phyloP scores from a whole-genome alignment of 192 early-diverging fungal genomes.

The Entomortierella lignicola region DNA sequence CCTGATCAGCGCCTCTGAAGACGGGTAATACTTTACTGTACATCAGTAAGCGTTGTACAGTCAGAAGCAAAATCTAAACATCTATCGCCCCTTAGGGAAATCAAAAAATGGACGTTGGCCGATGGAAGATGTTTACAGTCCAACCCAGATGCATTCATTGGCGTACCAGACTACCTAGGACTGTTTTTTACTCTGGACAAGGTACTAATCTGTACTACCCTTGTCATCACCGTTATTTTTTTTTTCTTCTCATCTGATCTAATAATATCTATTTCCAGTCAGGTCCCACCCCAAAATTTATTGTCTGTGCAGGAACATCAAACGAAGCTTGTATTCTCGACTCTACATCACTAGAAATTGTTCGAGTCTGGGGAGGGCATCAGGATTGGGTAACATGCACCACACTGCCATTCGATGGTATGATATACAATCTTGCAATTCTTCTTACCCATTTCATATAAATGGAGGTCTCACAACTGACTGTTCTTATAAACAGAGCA shows the following conservation, averaged over 20 bases:
- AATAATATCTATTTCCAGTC: slow-evolving; percentile 2
- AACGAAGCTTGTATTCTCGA: slow-evolving; percentile 66
- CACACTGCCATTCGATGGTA: slow-evolving; percentile 61
- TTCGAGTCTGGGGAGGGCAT: slow-evolving; percentile 70
- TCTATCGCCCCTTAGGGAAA: slow-evolving; percentile 55
- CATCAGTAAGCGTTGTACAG: not conserved
- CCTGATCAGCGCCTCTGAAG: slow-evolving; percentile 65
- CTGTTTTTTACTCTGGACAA: slow-evolving; percentile 50
- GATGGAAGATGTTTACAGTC: slow-evolving; percentile 66
- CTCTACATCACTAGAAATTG: slow-evolving; percentile 61
- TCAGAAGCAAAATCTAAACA: not conserved
- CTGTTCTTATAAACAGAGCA: slow-evolving; percentile 40
- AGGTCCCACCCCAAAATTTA: slow-evolving; percentile 54
- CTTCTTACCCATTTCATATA: too few relatives aligned
- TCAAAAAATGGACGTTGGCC: slow-evolving; percentile 61
- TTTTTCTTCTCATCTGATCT: not conserved
- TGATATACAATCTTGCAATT: not conserved
- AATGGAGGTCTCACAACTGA: too few relatives aligned
- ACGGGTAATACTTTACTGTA: slow-evolving; percentile 57
- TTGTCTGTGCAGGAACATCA: slow-evolving; percentile 64
- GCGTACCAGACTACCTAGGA: slow-evolving; percentile 59
- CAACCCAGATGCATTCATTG: slow-evolving; percentile 57
- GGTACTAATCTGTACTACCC: too few relatives aligned
- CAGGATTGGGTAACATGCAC: slow-evolving; percentile 67
- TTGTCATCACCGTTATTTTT: too few relatives aligned